These are phyloP conservation scores for Annulohypoxylon bovei DNA, from an alignment of 495 filamentous ascomycete species.

Conservation along the genomic window DNA sequence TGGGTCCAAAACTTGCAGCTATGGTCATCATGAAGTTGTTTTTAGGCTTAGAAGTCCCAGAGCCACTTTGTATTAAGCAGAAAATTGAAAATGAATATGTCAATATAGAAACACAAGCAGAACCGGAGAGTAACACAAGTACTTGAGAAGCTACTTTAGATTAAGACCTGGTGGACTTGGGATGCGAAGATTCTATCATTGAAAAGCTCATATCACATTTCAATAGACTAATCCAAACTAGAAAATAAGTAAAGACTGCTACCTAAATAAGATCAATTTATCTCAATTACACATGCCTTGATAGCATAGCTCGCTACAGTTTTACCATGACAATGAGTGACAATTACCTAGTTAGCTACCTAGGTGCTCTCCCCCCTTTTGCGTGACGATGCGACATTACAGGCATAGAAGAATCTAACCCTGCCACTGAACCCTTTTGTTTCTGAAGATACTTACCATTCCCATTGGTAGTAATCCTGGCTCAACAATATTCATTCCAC, in stretches of 20 bases:
- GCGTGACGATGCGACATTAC: too few relatives aligned
- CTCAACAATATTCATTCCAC: constrained; percentile 70
- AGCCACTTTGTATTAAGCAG: background rate
- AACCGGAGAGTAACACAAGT: background rate
- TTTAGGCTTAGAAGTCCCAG: constrained; percentile 23
- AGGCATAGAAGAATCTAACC: constrained; percentile 20
- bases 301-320: too few relatives aligned
- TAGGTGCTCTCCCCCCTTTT: too few relatives aligned
- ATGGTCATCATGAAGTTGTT: constrained; percentile 38
- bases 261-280: too few relatives aligned
- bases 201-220: too few relatives aligned
- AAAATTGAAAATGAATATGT: background rate
- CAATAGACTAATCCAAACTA: too few relatives aligned
- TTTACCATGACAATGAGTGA: too few relatives aligned
- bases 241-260: too few relatives aligned
- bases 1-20: constrained; percentile 30
- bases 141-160: background rate
- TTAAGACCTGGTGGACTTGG: too few relatives aligned
- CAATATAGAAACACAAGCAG: background rate
- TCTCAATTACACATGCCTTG: too few relatives aligned
- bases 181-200: too few relatives aligned
- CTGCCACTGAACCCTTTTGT: constrained; percentile 70
- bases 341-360: too few relatives aligned
- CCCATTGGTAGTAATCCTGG: constrained; percentile 70
- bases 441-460: constrained; percentile 69